Conservation (phyloP, 129 eudicot genomes). For the Solidago caesia region DNA sequence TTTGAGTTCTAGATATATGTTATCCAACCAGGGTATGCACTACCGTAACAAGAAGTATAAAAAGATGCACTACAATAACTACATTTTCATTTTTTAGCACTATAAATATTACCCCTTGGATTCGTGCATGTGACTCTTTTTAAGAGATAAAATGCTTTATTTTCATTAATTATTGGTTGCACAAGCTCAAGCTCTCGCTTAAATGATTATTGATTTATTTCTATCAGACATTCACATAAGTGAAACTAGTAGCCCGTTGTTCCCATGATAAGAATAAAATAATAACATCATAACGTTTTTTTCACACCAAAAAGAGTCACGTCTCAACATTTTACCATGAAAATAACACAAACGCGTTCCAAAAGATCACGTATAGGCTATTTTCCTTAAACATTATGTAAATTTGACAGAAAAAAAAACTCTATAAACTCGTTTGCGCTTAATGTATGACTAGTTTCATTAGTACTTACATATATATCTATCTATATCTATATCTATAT, state of each 20-base stretch:
- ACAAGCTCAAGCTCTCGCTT: background rate
- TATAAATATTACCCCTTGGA: background rate
- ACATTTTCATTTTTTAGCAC: background rate
- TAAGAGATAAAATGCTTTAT: no score
- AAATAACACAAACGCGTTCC: background rate
- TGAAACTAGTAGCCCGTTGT: background rate
- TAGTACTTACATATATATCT: background rate
- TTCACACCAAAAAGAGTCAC: background rate
- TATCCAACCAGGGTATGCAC: background rate
- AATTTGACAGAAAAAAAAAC: background rate
- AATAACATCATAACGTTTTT: background rate
- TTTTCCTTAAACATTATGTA: background rate
- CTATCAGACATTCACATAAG: background rate
- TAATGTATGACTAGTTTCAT: background rate
- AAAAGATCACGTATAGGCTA: background rate
- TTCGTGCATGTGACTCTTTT: no score
- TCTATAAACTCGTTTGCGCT: background rate
- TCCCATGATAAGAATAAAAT: background rate
- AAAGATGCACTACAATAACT: conserved; percentile 5
- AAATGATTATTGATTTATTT: background rate
- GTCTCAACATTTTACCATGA: background rate
- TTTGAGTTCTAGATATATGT: background rate
- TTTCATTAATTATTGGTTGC: background rate
- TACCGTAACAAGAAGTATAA: background rate
- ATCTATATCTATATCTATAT: background rate